A percentile compares a stretch with the other conserved stretches of the same genome.
Conservation (phyloP, 2,329 filamentous ascomycete genomes). For the Apiospora sp. region DNA sequence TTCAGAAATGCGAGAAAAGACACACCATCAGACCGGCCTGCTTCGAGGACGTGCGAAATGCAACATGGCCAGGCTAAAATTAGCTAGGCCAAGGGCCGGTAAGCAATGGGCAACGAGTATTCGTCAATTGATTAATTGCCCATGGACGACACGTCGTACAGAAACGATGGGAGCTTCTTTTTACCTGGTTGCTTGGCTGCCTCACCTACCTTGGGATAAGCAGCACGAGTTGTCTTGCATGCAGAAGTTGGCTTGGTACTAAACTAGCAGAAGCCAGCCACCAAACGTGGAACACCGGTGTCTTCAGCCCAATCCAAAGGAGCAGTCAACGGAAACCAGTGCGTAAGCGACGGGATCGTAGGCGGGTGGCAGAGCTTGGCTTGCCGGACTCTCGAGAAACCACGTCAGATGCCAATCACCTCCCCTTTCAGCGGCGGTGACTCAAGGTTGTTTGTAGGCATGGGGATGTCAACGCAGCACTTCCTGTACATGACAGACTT, state of each 20-base stretch:
- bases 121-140: background rate
- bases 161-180: background rate
- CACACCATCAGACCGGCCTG: background rate
- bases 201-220: background rate
- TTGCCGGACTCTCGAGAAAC: background rate
- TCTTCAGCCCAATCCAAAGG: conserved; percentile 1
- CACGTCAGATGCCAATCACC: background rate
- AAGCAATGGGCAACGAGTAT: background rate
- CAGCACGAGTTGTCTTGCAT: background rate
- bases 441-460: background rate
- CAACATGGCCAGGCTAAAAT: background rate
- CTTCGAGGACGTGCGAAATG: background rate
- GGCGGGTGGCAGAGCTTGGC: conserved; percentile 15
- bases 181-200: conserved; percentile 7
- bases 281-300: conserved; percentile 9
- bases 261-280: conserved; percentile 12
- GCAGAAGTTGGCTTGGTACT: background rate
- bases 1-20: background rate
- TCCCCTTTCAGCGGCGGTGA: background rate
- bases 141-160: conserved; percentile 3
- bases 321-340: background rate
- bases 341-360: background rate
- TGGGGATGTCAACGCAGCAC: background rate
- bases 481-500: background rate
- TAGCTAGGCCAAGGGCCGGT: background rate